phyloP scores from a whole-genome alignment of 768 basidiomycete genomes.

The Candolleomyces eurysporus region DNA sequence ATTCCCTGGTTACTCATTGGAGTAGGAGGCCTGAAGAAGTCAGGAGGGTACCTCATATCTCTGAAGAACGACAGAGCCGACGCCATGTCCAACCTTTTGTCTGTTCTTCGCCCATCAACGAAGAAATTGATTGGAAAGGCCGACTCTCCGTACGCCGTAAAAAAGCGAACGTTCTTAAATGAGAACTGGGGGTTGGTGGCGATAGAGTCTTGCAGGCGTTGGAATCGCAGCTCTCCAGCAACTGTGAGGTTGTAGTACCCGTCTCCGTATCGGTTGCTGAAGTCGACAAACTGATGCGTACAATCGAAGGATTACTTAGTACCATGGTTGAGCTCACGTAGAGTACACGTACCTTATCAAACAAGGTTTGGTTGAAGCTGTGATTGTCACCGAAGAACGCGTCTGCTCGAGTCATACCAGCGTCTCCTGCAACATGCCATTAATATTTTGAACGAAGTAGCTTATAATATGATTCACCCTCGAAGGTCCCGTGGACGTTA shows the following conservation, averaged over 20 bases:
- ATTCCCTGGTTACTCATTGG: constrained; percentile 7
- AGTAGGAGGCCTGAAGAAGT: constrained; percentile 11
- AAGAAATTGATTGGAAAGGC: constrained; percentile 16
- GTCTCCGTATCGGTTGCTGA: constrained; percentile 16
- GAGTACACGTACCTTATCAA: constrained; percentile 12
- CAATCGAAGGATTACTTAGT: neutral
- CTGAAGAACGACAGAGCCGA: constrained; percentile 16
- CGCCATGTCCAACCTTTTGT: constrained; percentile 11
- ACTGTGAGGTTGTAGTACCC: constrained; percentile 18
- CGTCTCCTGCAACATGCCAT: neutral
- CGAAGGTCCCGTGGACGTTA: constrained; percentile 15
- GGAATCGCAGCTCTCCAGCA: constrained; percentile 13
- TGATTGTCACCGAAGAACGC: constrained; percentile 19
- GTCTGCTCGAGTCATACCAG: constrained; percentile 10
- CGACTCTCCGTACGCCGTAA: constrained; percentile 14
- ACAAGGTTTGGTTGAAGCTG: constrained; percentile 21
- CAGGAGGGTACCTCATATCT: constrained; percentile 14
- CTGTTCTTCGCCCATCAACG: constrained; percentile 15
- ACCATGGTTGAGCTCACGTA: no score
- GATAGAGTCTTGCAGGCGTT: constrained; percentile 19
- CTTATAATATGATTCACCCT: constrained; percentile 4
- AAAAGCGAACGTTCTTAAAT: constrained; percentile 11
- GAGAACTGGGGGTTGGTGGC: constrained; percentile 17
- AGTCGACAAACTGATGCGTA: constrained; percentile 9
- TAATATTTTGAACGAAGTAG: neutral